Percentiles rank a stretch among this genome's conserved stretches.
Evolutionary conservation across 805 yeast species (phyloP).

Genomic region (Ogataea pilisensis): DNA sequence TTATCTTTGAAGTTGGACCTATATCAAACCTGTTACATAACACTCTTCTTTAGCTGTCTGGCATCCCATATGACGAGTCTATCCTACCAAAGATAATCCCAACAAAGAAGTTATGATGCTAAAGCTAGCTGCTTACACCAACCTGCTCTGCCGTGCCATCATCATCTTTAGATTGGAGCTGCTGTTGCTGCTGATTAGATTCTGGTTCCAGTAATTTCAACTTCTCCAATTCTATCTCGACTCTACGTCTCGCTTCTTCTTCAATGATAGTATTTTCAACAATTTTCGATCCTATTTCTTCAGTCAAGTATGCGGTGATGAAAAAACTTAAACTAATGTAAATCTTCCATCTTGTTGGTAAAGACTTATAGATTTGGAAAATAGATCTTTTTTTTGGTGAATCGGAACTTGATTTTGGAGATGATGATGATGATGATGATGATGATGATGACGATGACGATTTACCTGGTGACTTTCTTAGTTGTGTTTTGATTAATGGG

Average conservation of each 20-base stretch:
- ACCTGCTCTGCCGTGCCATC: too few species aligned
- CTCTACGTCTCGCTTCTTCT: slow-evolving; percentile 29
- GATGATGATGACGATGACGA: too few species aligned
- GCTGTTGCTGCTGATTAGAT: neutral
- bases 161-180: slow-evolving; percentile 1
- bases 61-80: too few species aligned
- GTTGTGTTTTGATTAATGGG: too few species aligned
- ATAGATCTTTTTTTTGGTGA: neutral
- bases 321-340: slow-evolving; percentile 31
- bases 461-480: too few species aligned
- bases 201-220: neutral
- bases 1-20: too few species aligned
- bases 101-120: too few species aligned
- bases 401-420: neutral
- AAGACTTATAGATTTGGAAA: slow-evolving; percentile 13
- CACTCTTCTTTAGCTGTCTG: too few species aligned
- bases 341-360: slow-evolving; percentile 28
- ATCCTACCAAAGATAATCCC: too few species aligned
- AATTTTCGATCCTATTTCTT: slow-evolving; percentile 24
- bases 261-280: slow-evolving; percentile 30
- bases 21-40: too few species aligned
- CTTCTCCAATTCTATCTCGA: slow-evolving; percentile 22
- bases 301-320: slow-evolving; percentile 29
- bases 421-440: too few species aligned
- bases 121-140: too few species aligned